Conservation (phyloP, 352 stramenopile species). For the Phytophthora syringae region DNA sequence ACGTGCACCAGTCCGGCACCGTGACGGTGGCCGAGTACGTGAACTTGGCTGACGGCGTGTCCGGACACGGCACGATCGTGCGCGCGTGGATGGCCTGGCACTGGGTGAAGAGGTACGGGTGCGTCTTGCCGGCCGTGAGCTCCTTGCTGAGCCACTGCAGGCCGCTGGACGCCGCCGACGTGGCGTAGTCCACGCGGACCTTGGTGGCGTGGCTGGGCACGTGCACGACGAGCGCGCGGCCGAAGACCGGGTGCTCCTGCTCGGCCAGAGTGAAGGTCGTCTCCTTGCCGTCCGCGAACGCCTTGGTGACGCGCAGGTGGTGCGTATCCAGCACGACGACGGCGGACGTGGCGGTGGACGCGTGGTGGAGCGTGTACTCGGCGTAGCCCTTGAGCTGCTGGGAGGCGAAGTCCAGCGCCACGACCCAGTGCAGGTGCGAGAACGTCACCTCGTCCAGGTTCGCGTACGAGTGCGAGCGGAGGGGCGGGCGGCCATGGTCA, state of each 20-base stretch:
- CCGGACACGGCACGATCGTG: conserved; percentile 95
- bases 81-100: conserved; percentile 96
- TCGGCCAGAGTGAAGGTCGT: conserved; percentile 66
- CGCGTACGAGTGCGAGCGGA: conserved; percentile 77
- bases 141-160: conserved; percentile 93
- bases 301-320: conserved; percentile 71
- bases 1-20: conserved; percentile 92
- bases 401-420: conserved; percentile 86
- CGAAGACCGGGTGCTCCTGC: conserved; percentile 67
- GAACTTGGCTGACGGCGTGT: conserved; percentile 94
- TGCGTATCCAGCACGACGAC: conserved; percentile 89
- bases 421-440: conserved; percentile 88
- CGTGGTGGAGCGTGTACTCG: conserved; percentile 80
- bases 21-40: conserved; percentile 94
- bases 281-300: conserved; percentile 56
- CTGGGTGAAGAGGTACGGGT: conserved; percentile 96
- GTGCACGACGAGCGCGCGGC: conserved; percentile 57
- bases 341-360: conserved; percentile 20
- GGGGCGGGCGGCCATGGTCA: conserved; percentile 9
- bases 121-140: conserved; percentile 94
- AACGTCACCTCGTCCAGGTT: conserved; percentile 87
- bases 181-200: conserved; percentile 84
- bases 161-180: conserved; percentile 69
- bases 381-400: conserved; percentile 78
- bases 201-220: conserved; percentile 52